phyloP scores from a whole-genome alignment of 1,139 yeast species.

The Lodderomyces orthopsilosis region DNA sequence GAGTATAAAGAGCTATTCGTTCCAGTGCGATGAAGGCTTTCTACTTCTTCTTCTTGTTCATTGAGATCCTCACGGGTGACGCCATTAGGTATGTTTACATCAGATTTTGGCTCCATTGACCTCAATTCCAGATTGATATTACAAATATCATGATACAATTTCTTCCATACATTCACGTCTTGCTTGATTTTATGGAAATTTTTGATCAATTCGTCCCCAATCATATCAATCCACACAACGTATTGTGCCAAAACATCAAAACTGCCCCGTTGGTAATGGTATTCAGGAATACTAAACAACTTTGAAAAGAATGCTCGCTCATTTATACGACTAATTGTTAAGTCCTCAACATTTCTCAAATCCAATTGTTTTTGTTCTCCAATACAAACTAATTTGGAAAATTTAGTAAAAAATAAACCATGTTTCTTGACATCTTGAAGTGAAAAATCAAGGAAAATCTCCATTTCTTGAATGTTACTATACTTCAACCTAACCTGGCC shows the following conservation, averaged over 20 bases:
- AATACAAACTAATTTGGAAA: conserved; percentile 45
- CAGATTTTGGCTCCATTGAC: conserved; percentile 12
- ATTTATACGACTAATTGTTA: conserved; percentile 16
- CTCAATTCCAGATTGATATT: conserved; percentile 30
- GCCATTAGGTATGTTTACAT: background rate
- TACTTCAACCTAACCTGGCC: conserved; percentile 27
- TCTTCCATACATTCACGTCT: conserved; percentile 53
- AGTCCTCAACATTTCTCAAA: conserved; percentile 23
- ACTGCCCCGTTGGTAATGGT: conserved; percentile 16
- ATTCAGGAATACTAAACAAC: conserved; percentile 7
- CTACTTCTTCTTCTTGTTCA: conserved; percentile 2
- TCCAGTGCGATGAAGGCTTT: background rate
- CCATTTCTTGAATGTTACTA: conserved; percentile 46
- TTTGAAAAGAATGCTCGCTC: conserved; percentile 11
- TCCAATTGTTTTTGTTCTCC: conserved; percentile 47
- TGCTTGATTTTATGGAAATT: conserved; percentile 38
- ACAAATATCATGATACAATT: conserved; percentile 28
- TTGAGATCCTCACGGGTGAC: background rate
- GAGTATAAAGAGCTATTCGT: background rate
- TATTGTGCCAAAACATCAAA: conserved; percentile 19
- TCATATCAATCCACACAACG: conserved; percentile 29
- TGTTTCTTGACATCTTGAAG: conserved; percentile 43
- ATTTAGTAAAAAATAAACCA: conserved; percentile 26
- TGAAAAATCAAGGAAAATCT: conserved; percentile 55
- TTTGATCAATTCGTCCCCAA: conserved; percentile 30